Evolutionary conservation across 192 early-diverging fungal species (phyloP), one percentile per base, ranked within the genome.

Genomic region (Podila epigama): DNA sequence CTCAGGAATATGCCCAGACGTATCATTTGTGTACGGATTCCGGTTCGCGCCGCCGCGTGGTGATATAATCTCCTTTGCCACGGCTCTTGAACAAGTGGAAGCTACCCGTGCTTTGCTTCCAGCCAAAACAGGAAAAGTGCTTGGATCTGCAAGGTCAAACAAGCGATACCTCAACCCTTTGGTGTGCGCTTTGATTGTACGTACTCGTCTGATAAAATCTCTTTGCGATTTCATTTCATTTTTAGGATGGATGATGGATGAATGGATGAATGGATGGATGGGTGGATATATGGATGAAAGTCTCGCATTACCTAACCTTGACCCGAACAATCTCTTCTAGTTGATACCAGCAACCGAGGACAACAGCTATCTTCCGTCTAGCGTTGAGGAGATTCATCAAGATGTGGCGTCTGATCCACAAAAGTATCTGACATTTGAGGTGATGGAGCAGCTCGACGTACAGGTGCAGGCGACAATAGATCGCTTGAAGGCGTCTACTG

Each of bases 131-230:
- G 50, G 35, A 6, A 52, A 59, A 5, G 16, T 63, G 6, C 0
- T 68, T 2, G 2, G n/a, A 0, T 50, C 66, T 0, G 16, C 54
- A 29, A 57, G 5, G 20, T 58, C 51, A n/a, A 31, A 67, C 31
- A 61, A 51, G 37, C 52, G 44, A 22, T 75, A 67, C 36, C 29
- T 68, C 11, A 59, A 77, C 37, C 73, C 73, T 18, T 61, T 77
- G n/a, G 66, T 77, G 1, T 77, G 73, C 29, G 73, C 66, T 3
- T 39, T 77, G n/a, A 54, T 77, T n/a, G 73, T 77, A 68, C 62
- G 71, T 68, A 28, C n/a, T 25, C 13, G 25, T 50, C 3, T 52
- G 41, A 59, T 1, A 20, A n/a, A 12, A 4, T 15, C 18, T 18
- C 5, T n/a, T n/a, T n/a, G n/a, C n/a, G n/a, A n/a, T n/a, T n/a